Base-by-base conservation (phyloP, 169 alveolate species). In the Plasmodium inui region DNA sequence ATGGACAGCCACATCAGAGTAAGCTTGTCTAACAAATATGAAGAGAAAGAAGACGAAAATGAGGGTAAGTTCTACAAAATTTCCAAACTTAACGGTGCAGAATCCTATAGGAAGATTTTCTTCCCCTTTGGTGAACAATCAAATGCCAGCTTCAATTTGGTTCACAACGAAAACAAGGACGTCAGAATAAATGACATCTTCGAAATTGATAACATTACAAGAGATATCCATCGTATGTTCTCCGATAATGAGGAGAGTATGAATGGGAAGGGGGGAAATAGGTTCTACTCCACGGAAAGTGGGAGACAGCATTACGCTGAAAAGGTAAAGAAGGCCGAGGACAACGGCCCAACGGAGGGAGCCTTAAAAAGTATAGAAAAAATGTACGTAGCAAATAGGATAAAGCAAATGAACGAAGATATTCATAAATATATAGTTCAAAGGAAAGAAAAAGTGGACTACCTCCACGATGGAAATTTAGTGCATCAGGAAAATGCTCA, bases 161-260 rank as follows among this genome's bases (percentile, higher is more conserved):
- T 46, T 57, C 50, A 79, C 32, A 79, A 79, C 53, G 94, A 89
- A 61, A 79, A 89, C 4, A 61, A 89, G 32, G 55, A 89, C 61
- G 89, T 89, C 37, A 44, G 71, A 34, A 67, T 89, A 89, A 89
- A 89, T 70, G 73, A 89, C 37, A 89, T 89, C 12, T 89, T 89
- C 41, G 94, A 89, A 73, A 89, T 89, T 30, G 94, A 89, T 57
- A 89, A 53, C 72, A 57, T 89, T 50, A 89, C 74, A 53, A 61
- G 22, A 10, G 82, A 89, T 79, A 55, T 89, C 55, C 81, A 89
- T 61, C 73, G 46, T 41, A 79, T 89, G 90, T 79, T 79, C 55
- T 17, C 41, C 37, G 72, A 50, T 50, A 53, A 46, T 19, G 82
- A 78, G n/a, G 53, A 41, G 26, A 26, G 22, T 46, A 4, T 17